These are phyloP conservation scores for Saitozyma podzolica DNA, from an alignment of 768 basidiomycete genomes.

Conservation along the genomic window DNA sequence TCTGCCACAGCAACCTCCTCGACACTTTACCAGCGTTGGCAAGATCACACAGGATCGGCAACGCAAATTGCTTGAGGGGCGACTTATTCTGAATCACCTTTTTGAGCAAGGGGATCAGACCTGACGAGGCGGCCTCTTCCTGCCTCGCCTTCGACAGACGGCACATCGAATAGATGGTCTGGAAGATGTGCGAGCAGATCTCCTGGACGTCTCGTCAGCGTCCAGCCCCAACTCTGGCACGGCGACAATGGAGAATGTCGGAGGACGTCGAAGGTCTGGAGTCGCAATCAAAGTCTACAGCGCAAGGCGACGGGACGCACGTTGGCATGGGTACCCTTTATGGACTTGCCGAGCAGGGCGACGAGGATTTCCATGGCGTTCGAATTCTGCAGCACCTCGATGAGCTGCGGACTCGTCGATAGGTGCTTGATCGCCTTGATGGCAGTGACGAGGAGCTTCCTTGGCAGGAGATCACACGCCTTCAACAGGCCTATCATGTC, in stretches of 20 bases:
- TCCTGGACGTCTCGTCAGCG: constrained; percentile 62
- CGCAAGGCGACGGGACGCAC: constrained; percentile 56
- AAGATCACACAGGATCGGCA: constrained; percentile 94
- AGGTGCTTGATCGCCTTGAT: constrained; percentile 95
- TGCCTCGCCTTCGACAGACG: constrained; percentile 90
- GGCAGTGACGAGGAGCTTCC: constrained; percentile 82
- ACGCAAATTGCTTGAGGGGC: constrained; percentile 92
- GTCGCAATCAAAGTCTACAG: no score
- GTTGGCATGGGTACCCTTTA: constrained; percentile 73
- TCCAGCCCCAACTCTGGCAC: neutral
- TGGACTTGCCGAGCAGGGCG: constrained; percentile 75
- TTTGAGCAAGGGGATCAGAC: constrained; percentile 88
- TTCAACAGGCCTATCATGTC: constrained; percentile 68
- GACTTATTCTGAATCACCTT: constrained; percentile 83
- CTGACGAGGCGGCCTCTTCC: constrained; percentile 94
- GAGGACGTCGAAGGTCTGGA: constrained; percentile 7
- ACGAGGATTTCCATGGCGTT: constrained; percentile 92
- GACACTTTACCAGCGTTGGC: constrained; percentile 93
- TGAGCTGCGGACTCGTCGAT: constrained; percentile 84
- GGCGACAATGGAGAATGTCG: neutral
- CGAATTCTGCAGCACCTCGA: constrained; percentile 93
- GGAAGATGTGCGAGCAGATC: constrained; percentile 95
- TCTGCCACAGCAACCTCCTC: constrained; percentile 84
- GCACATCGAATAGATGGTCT: constrained; percentile 95
- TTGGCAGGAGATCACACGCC: constrained; percentile 80